Conservation (phyloP, 2,329 filamentous ascomycete species). For the Aureobasidium pullulans region DNA sequence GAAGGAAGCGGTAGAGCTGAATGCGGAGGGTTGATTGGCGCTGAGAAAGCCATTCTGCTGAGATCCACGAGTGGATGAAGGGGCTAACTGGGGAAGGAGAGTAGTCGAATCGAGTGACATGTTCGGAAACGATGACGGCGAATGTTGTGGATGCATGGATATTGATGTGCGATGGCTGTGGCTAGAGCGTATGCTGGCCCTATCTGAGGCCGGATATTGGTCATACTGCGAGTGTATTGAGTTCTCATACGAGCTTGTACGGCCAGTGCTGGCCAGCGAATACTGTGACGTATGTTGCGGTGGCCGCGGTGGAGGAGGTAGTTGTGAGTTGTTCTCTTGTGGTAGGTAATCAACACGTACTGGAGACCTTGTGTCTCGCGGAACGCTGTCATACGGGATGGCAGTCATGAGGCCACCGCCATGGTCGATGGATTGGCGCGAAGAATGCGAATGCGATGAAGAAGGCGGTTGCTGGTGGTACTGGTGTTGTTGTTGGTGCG, state of each 20-base stretch:
- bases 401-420: constrained; percentile 78
- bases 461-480: constrained; percentile 46
- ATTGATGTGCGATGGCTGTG: constrained; percentile 47
- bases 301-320: constrained; percentile 19
- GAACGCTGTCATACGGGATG: constrained; percentile 73
- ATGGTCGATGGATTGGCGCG: constrained; percentile 54
- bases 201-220: constrained; percentile 47
- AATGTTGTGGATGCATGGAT: constrained; percentile 50
- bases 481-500: constrained; percentile 44
- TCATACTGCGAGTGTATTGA: constrained; percentile 23
- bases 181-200: constrained; percentile 57
- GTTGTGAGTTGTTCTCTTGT: constrained; percentile 54
- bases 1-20: constrained; percentile 43
- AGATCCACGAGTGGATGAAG: constrained; percentile 34
- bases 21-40: constrained; percentile 38
- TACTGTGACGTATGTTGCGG: constrained; percentile 21
- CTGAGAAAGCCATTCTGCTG: constrained; percentile 32
- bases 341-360: constrained; percentile 67
- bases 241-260: constrained; percentile 13
- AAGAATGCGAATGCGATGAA: constrained; percentile 51
- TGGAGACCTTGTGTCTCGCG: constrained; percentile 60
- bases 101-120: constrained; percentile 34
- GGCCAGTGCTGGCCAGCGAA: constrained; percentile 5
- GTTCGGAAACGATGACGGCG: constrained; percentile 45
- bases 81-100: constrained; percentile 31